Evolutionary conservation across 192 early-diverging fungal genomes (phyloP).

Genomic region (Phlyctochytrium planicorne): DNA sequence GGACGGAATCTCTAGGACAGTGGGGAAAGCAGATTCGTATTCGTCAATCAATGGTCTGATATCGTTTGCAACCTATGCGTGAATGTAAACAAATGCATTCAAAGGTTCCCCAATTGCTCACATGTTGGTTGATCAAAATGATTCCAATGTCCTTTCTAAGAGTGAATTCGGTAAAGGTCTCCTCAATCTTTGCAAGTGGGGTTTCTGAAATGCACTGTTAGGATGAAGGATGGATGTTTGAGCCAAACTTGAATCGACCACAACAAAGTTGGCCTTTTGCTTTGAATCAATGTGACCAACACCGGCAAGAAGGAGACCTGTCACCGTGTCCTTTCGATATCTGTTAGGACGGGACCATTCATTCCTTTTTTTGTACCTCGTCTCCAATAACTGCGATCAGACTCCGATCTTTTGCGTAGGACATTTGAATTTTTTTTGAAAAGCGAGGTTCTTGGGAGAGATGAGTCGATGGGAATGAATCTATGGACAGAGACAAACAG

Average conservation of each 20-base stretch:
- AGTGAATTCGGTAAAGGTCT: constrained; percentile 81
- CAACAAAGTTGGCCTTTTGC: constrained; percentile 92
- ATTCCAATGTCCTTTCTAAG: constrained; percentile 96
- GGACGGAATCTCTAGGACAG: constrained; percentile 96
- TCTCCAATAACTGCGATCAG: constrained; percentile 58
- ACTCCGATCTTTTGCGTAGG: constrained; percentile 44
- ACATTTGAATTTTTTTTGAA: too few relatives aligned
- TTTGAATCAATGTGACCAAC: constrained; percentile 93
- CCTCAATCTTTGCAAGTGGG: constrained; percentile 52
- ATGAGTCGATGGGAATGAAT: too few relatives aligned
- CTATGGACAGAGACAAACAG: too few relatives aligned
- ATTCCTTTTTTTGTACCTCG: constrained; percentile 34
- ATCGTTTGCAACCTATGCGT: constrained; percentile 80
- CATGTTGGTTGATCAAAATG: constrained; percentile 96
- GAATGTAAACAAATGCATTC: background rate
- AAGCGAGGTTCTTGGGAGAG: too few relatives aligned
- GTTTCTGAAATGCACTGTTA: constrained; percentile 38
- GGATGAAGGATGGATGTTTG: background rate
- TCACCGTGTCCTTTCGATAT: constrained; percentile 61
- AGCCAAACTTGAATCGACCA: constrained; percentile 85
- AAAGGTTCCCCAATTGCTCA: constrained; percentile 31
- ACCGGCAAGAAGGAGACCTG: constrained; percentile 95
- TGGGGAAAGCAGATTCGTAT: constrained; percentile 90
- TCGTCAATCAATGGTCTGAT: constrained; percentile 89
- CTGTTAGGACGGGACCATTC: background rate